Evolutionary conservation across 2,329 filamentous ascomycete species (phyloP).

Genomic region (Cladosporium sp.): DNA sequence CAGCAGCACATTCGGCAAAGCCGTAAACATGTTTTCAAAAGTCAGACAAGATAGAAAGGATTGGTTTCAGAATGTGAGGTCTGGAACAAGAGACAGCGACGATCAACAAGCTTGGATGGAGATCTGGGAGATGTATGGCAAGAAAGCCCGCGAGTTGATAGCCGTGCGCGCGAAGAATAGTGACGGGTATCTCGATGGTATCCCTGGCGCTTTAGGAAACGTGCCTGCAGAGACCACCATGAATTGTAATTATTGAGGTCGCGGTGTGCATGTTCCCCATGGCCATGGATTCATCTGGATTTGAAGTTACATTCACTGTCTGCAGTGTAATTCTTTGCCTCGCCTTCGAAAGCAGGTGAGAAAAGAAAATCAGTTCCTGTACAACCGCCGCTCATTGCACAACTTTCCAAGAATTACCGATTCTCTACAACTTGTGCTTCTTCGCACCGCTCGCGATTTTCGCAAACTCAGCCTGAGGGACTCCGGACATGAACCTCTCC

Average conservation of each 20-base stretch:
- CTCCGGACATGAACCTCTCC: slow-evolving; percentile 73
- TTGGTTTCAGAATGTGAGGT: too few relatives aligned
- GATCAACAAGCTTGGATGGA: too few relatives aligned
- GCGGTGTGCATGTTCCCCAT: neutral
- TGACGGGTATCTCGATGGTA: neutral
- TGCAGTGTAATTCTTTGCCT: neutral
- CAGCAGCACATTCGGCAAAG: too few relatives aligned
- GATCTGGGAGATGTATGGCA: too few relatives aligned
- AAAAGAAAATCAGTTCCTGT: neutral
- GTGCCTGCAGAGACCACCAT: neutral
- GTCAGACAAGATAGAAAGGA: too few relatives aligned
- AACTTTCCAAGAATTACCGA: neutral
- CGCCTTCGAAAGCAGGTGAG: neutral
- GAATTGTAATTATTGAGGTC: neutral
- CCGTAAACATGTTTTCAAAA: too few relatives aligned
- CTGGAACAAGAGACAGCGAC: too few relatives aligned
- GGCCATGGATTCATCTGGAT: neutral
- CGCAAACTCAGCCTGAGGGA: slow-evolving; percentile 85
- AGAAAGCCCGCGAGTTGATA: too few relatives aligned
- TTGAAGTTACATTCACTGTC: neutral
- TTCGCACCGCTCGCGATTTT: slow-evolving; percentile 86
- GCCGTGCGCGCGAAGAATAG: neutral
- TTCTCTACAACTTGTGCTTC: slow-evolving; percentile 80
- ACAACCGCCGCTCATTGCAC: neutral
- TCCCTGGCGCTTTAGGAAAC: neutral